A percentile compares a stretch with the other conserved stretches of the same genome.
Conservation (phyloP, 192 early-diverging fungal species). For the Backusella morwellensis region DNA sequence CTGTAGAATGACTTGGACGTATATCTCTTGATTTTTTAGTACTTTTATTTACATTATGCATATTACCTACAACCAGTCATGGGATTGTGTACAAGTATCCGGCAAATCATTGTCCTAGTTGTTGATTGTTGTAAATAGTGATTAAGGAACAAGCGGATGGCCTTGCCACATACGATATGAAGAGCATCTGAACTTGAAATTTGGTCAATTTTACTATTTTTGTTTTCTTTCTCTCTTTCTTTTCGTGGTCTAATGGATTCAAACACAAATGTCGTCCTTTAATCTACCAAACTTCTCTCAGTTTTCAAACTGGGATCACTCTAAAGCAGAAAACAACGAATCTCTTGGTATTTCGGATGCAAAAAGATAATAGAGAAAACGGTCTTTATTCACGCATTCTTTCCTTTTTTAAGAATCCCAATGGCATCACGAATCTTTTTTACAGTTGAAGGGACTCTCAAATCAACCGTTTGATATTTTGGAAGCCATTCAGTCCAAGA, state of each 20-base stretch:
- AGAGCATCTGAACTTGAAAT: no score
- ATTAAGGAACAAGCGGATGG: no score
- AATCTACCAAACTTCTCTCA: background rate
- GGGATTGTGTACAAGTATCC: no score
- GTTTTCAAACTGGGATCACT: background rate
- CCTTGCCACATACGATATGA: no score
- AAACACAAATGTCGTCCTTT: background rate
- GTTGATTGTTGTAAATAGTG: no score
- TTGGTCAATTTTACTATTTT: background rate
- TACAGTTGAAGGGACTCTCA: background rate
- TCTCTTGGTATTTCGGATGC: background rate
- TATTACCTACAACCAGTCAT: no score
- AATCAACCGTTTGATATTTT: conserved; percentile 14
- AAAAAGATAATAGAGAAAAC: background rate
- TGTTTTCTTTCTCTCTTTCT: background rate
- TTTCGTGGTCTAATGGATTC: background rate
- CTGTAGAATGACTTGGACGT: no score
- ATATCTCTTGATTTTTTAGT: no score
- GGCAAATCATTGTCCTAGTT: no score
- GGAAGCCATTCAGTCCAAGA: background rate
- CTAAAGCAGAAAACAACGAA: background rate
- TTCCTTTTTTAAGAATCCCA: background rate
- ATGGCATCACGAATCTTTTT: background rate
- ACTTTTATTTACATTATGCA: no score
- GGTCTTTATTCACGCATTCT: background rate